Base-by-base conservation (phyloP, 2,329 filamentous ascomycete genomes). In the Volutella citrinella region DNA sequence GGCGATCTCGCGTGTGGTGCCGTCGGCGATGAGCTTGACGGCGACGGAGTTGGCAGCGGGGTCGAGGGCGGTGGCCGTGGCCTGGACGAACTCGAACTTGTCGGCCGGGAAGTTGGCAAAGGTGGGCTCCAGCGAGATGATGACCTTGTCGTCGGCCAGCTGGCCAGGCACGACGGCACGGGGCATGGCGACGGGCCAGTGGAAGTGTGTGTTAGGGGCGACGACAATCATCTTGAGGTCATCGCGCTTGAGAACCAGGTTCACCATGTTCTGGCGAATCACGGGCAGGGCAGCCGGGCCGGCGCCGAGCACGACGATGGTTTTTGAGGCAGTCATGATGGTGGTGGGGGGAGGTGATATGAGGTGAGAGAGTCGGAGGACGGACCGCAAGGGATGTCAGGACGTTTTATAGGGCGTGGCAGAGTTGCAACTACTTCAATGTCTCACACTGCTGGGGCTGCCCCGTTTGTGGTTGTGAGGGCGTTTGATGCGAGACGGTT, bases 81-180 rank as follows among this genome's bases (percentile, higher is more conserved):
- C 76, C 23, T 65, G 46, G 16, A 80, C 54, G 45, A 76, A 70
- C 48, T 77, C 71, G 45, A 78, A 79, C 32, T 64, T 60, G 16
- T 54, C 55, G 3, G 57, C 34, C 0, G 68, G 58, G 46, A 76
- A 78, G 25, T 68, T 57, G 15, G 63, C 52, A 54, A 80, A 78
- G 11, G 58, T 60, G 6, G 69, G 61, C 7, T 63, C 61, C 16
- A 63, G 47, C 2, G 58, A 46, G 9, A 55, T 47, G 14, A 62
- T 36, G 25, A 60, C 44, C 44, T 64, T 57, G 10, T 63, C 59
- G 36, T 75, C 70, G 14, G 59, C 28, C 22, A 73, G 46, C 38
- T 68, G 60, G 10, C 63, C 69, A 13, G 70, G 68, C 4, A 76
- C 57, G 17, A 74, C 55, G 34, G 59, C 67, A 25, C 74, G 66